Evolutionary conservation across 1,284 basidiomycete species (phyloP), one percentile per base, ranked within the genome.

Genomic region (Moniliella sp.): DNA sequence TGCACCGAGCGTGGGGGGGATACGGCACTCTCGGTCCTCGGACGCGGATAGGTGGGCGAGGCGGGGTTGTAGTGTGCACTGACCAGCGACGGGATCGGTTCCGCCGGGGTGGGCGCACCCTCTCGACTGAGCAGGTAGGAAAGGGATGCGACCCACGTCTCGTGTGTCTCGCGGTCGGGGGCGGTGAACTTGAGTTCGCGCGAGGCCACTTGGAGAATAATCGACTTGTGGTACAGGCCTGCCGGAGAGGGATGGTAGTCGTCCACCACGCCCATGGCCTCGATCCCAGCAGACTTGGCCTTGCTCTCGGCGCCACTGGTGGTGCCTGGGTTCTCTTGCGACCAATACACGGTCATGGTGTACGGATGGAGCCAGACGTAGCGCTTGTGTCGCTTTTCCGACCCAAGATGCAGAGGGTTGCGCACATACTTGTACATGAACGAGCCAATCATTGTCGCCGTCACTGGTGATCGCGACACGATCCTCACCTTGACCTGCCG

Each of bases 301-400:
- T 75, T 86, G 11, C 81, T 82, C 64, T 93, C 86, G 3, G 75
- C 73, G 4, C 81, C 77, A 42, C 74, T 75, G 21, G 72, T 73
- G 23, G 78, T 78, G 18, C 82, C 83, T 18, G 88, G 91, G 64
- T 94, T 88, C 18, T 76, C 74, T 17, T 79, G 74, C 48, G 82
- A 86, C 91, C 91, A 99, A 64, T 94, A 94, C 36, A 99, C 61
- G 5, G 83, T 94, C 66, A 83, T 82, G 31, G 84, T 97, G 61
- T 97, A 99, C 15, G 91, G 91, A 63, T 97, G 88, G 10, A 99
- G 75, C 86, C 91, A 97, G 70, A 97, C 93, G 75, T 91, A 99
- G 23, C 91, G 71, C 60, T 74, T 76, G 64, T 99, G 91, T 32
- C 86, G 68, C 59, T 75, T 76, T 61, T 84, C 80, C 16, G 81